Conservation (phyloP, 2,329 filamentous ascomycete species). For the Trichoderma citrinoviride region DNA sequence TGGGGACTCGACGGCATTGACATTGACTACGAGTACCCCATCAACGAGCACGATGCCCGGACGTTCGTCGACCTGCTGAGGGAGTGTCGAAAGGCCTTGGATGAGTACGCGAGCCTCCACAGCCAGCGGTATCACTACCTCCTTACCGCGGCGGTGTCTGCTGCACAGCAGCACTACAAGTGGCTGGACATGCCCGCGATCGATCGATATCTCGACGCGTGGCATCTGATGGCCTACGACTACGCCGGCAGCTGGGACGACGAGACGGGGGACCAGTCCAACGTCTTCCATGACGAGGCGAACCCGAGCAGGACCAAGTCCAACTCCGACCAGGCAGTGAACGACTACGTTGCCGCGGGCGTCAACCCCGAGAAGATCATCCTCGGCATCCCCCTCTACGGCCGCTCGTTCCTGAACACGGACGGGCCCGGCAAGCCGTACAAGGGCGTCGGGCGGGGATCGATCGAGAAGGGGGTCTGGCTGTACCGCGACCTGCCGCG, state of each 20-base stretch:
- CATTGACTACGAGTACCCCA: slow-evolving; percentile 57
- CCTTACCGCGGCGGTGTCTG: slow-evolving; percentile 51
- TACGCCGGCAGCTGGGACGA: slow-evolving; percentile 67
- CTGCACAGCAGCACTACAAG: slow-evolving; percentile 48
- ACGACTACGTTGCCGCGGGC: slow-evolving; percentile 49
- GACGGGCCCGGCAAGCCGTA: slow-evolving; percentile 63
- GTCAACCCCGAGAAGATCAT: slow-evolving; percentile 65
- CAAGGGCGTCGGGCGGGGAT: slow-evolving; percentile 60
- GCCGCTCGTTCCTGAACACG: slow-evolving; percentile 69
- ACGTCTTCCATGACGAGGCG: slow-evolving; percentile 55
- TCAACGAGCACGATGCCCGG: slow-evolving; percentile 38
- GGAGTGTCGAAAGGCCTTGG: slow-evolving; percentile 44
- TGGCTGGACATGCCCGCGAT: slow-evolving; percentile 52
- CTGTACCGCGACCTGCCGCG: slow-evolving; percentile 71
- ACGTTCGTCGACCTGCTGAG: slow-evolving; percentile 44
- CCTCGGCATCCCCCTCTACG: slow-evolving; percentile 76
- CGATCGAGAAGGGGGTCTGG: slow-evolving; percentile 61
- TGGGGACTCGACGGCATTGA: slow-evolving; percentile 59
- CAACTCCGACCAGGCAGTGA: slow-evolving; percentile 63
- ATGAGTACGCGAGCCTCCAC: slow-evolving; percentile 40
- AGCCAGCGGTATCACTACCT: slow-evolving; percentile 47
- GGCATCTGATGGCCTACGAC: slow-evolving; percentile 68
- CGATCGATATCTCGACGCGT: slow-evolving; percentile 56
- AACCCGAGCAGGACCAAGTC: slow-evolving; percentile 63
- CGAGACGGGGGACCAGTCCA: slow-evolving; percentile 65